Conservation (phyloP, 2,329 filamentous ascomycete genomes). For the Pyricularia sp. region DNA sequence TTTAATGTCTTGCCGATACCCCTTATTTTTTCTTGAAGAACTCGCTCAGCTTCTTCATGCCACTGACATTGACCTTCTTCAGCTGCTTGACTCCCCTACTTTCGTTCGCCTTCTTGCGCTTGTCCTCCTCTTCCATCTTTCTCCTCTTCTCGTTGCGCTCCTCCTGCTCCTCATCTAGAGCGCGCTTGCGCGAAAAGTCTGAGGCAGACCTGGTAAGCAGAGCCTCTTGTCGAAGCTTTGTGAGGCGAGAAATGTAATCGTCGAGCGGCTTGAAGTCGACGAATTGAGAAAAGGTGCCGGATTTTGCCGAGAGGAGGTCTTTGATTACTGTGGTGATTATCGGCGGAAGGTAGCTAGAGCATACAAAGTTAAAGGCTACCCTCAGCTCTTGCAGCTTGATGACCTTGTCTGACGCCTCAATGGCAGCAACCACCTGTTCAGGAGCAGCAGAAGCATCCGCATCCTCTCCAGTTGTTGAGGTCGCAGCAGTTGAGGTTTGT, state of each 20-base stretch:
- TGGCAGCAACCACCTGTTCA: conserved; percentile 27
- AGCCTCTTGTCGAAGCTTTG: conserved; percentile 61
- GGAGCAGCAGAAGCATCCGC: not conserved
- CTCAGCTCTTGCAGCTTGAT: conserved; percentile 53
- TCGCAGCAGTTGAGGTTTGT: conserved; percentile 34
- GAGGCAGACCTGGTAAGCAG: conserved; percentile 55
- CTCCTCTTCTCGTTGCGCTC: conserved; percentile 70
- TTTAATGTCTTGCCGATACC: not conserved
- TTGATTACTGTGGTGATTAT: conserved; percentile 32
- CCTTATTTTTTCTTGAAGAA: conserved; percentile 71
- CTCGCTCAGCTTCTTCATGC: conserved; percentile 94
- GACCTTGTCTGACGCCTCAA: conserved; percentile 38
- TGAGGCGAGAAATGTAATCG: conserved; percentile 57
- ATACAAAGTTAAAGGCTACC: conserved; percentile 56
- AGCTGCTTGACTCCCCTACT: conserved; percentile 70
- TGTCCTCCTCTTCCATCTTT: conserved; percentile 82
- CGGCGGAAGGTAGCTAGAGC: conserved; percentile 47
- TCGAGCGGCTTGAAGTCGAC: conserved; percentile 65
- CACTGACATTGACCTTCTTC: conserved; percentile 80
- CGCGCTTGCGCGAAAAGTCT: conserved; percentile 64
- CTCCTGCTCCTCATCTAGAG: conserved; percentile 57
- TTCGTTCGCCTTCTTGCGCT: conserved; percentile 65
- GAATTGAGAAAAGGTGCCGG: conserved; percentile 16
- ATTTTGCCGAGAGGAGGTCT: conserved; percentile 21
- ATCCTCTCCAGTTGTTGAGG: conserved; percentile 24